A percentile compares a stretch with the other conserved stretches of the same genome.
Conservation (phyloP, 2,329 filamentous ascomycete genomes). For the Aspergillus neotritici region DNA sequence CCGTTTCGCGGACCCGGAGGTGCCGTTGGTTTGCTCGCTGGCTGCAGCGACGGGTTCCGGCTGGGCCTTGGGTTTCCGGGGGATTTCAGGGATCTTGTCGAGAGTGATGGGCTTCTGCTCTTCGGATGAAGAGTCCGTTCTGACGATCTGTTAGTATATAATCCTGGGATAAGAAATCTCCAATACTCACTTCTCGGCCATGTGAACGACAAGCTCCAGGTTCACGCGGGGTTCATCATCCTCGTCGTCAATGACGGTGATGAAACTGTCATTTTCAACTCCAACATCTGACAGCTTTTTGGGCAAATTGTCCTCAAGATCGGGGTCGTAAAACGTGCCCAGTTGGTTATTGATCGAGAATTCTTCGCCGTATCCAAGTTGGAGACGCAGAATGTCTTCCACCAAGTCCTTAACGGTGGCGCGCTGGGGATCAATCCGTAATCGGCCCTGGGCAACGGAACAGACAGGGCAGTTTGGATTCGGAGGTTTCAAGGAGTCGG, state of each 20-base stretch:
- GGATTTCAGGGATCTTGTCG: constrained; percentile 41
- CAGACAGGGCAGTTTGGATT: constrained; percentile 83
- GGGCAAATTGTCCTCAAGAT: constrained; percentile 76
- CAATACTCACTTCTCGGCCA: constrained; percentile 25
- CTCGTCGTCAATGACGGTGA: constrained; percentile 79
- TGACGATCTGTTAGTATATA: constrained; percentile 14
- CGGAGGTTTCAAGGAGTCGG: constrained; percentile 54
- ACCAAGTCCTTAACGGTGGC: constrained; percentile 78
- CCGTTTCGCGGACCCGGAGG: constrained; percentile 27
- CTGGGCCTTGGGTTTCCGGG: constrained; percentile 40
- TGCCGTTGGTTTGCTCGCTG: constrained; percentile 27
- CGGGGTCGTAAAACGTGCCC: constrained; percentile 80
- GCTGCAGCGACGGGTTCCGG: constrained; percentile 19
- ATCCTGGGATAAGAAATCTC: neutral
- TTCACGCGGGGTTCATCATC: constrained; percentile 67
- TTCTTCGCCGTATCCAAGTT: constrained; percentile 75
- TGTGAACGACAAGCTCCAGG: constrained; percentile 57
- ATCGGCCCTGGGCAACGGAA: constrained; percentile 62
- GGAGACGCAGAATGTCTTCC: constrained; percentile 61
- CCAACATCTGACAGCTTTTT: constrained; percentile 76
- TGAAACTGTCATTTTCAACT: constrained; percentile 65
- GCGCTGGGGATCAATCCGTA: constrained; percentile 62
- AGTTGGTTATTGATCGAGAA: constrained; percentile 70
- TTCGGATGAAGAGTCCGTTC: constrained; percentile 27
- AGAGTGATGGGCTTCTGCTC: constrained; percentile 39